These are phyloP conservation scores for Beauveria bassiana DNA, from an alignment of 2,329 filamentous ascomycete species.

Conservation along the genomic window DNA sequence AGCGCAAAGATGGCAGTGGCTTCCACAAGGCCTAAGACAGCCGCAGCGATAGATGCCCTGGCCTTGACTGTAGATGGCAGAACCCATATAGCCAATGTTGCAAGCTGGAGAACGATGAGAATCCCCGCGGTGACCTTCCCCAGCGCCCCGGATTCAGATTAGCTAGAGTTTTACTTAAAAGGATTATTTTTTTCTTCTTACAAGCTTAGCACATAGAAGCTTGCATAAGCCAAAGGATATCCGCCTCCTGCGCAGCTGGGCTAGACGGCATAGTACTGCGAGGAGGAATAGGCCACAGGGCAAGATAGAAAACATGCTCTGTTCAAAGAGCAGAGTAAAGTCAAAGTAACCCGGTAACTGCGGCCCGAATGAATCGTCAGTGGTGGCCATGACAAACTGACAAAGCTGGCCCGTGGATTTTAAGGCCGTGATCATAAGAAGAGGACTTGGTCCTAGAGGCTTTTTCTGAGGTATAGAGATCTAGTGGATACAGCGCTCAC, in stretches of 20 bases:
- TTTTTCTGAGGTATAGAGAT: too few relatives aligned
- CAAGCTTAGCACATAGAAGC: not conserved
- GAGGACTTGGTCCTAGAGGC: too few relatives aligned
- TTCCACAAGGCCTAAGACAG: slow-evolving; percentile 20
- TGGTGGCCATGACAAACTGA: slow-evolving; percentile 8
- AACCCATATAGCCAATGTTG: slow-evolving; percentile 22
- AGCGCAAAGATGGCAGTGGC: slow-evolving; percentile 19
- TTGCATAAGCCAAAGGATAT: not conserved
- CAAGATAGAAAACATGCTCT: slow-evolving; percentile 22
- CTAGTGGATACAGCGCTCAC: too few relatives aligned
- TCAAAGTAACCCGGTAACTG: slow-evolving; percentile 20
- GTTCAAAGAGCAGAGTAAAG: slow-evolving; percentile 24
- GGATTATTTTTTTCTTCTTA: not conserved
- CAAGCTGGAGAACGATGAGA: slow-evolving; percentile 16
- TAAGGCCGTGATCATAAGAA: too few relatives aligned
- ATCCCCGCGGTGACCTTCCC: not conserved
- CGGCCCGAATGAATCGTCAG: slow-evolving; percentile 20
- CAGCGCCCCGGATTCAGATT: not conserved
- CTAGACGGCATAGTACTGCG: slow-evolving; percentile 16
- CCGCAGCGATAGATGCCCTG: slow-evolving; percentile 22
- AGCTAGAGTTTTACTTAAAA: not conserved
- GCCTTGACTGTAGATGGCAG: slow-evolving; percentile 16
- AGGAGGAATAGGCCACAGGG: slow-evolving; percentile 20
- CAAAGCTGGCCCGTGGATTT: too few relatives aligned
- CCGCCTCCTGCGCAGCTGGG: not conserved